Conservation (phyloP, 768 basidiomycete species). For the Rhizopogon vesiculosus region DNA sequence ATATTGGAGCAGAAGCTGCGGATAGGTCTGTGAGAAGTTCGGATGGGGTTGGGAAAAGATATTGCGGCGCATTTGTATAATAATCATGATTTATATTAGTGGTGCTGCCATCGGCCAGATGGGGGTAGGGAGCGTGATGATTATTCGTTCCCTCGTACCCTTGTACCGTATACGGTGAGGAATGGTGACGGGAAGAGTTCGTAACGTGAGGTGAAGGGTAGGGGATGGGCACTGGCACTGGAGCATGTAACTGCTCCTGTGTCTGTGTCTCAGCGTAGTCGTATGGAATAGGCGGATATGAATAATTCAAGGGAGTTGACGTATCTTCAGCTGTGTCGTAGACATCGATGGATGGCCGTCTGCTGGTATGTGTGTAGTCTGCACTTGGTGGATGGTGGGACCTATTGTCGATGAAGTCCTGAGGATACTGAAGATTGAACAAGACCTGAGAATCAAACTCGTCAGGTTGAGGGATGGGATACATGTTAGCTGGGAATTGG, state of each 20-base stretch:
- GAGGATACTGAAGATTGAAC: not conserved
- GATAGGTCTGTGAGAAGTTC: constrained; percentile 50
- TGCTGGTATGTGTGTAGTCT: not conserved
- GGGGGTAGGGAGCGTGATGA: constrained; percentile 12
- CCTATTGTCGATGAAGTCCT: not conserved
- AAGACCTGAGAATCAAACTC: not conserved
- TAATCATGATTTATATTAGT: constrained; percentile 13
- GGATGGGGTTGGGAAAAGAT: constrained; percentile 61
- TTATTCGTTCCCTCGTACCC: constrained; percentile 6
- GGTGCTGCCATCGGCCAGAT: not conserved
- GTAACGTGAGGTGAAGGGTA: constrained; percentile 8
- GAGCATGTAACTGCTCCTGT: constrained; percentile 22
- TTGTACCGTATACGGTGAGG: constrained; percentile 5
- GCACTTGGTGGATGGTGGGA: not conserved
- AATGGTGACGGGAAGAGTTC: constrained; percentile 2
- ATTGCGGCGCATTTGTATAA: constrained; percentile 19
- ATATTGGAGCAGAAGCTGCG: not conserved
- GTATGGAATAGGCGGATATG: constrained; percentile 12
- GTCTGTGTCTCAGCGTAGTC: not conserved
- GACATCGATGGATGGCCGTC: not conserved
- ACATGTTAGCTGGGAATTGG: not conserved
- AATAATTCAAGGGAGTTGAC: constrained; percentile 8
- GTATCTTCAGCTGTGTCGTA: not conserved
- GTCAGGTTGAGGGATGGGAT: not conserved
- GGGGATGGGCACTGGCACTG: constrained; percentile 18